A percentile compares a stretch with the other conserved stretches of the same genome.
Conservation (phyloP, 345 rosid species). For the Brassica napus region Da-Ae NC_063436.1:5053001-5053500, state of each 20-base stretch:
- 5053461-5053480: neutral
- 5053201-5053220: too few relatives aligned
- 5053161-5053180: neutral
- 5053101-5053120: slow-evolving; percentile 7
- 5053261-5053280: too few relatives aligned
- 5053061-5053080: slow-evolving; percentile 10
- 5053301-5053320: slow-evolving; percentile 31
- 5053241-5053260: too few relatives aligned
- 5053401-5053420: neutral
- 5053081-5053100: slow-evolving; percentile 35
- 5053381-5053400: neutral
- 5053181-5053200: too few relatives aligned
- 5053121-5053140: slow-evolving; percentile 33
- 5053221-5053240: neutral
- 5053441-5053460: slow-evolving; percentile 27
- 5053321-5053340: slow-evolving; percentile 12
- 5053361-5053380: neutral
- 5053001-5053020: slow-evolving; percentile 69
- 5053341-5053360: slow-evolving; percentile 1
- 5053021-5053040: slow-evolving; percentile 42
- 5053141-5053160: slow-evolving; percentile 4
- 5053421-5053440: neutral
- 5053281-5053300: slow-evolving; percentile 36
- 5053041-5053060: slow-evolving; percentile 39
- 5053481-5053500: neutral